These are phyloP conservation scores for Lachancea waltii DNA, from an alignment of 805 yeast genomes.

Conservation along the genomic window DNA sequence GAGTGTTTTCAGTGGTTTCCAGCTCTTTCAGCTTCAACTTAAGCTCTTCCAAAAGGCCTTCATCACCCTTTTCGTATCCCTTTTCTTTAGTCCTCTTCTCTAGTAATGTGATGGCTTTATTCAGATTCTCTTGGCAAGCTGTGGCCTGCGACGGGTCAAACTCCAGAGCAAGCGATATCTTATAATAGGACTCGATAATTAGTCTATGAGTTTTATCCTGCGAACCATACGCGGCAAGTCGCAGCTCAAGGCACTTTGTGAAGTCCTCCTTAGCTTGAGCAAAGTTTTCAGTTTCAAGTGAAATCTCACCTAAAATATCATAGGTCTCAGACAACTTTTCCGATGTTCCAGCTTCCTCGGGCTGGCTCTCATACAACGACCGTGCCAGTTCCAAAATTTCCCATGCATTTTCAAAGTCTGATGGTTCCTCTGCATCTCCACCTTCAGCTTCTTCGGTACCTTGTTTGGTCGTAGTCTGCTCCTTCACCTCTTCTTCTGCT, in stretches of 20 bases:
- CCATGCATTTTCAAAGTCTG: conserved; percentile 78
- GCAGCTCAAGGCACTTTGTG: conserved; percentile 42
- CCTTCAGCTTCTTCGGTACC: conserved; percentile 4
- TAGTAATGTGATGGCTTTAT: conserved; percentile 46
- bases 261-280: conserved; percentile 70
- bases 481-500: conserved; percentile 20
- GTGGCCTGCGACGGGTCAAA: conserved; percentile 44
- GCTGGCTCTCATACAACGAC: conserved; percentile 40
- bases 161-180: conserved; percentile 72
- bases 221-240: conserved; percentile 3
- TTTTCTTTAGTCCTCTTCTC: conserved; percentile 36
- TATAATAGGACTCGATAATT: conserved; percentile 74
- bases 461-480: conserved; percentile 12
- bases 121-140: conserved; percentile 49
- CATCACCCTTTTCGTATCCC: conserved; percentile 34
- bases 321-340: conserved; percentile 64
- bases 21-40: conserved; percentile 51
- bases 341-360: conserved; percentile 34
- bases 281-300: conserved; percentile 85
- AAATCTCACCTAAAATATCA: conserved; percentile 81
- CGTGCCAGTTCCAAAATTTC: conserved; percentile 76
- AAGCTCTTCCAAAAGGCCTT: conserved; percentile 44
- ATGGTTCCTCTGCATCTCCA: conserved; percentile 9
- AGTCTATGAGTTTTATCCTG: conserved; percentile 38
- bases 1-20: conserved; percentile 34